phyloP scores from a whole-genome alignment of 2,329 filamentous ascomycete genomes.

The Clarireedia paspali region DNA sequence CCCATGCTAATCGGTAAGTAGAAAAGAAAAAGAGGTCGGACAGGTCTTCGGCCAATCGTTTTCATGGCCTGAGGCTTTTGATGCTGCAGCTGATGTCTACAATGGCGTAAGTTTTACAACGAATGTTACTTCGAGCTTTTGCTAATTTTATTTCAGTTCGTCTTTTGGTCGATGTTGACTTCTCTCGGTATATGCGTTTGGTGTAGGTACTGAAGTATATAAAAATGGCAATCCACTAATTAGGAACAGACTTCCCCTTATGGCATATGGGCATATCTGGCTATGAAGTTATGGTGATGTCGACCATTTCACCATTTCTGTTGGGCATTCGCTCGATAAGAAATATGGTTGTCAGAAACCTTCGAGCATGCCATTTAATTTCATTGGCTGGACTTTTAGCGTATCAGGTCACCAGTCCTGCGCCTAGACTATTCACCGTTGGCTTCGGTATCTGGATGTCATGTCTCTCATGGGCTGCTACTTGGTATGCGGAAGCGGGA shows the following conservation, averaged over 20 bases:
- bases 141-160: constrained; percentile 49
- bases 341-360: constrained; percentile 57
- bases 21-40: constrained; percentile 67
- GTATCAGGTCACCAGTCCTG: constrained; percentile 67
- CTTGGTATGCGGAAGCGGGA: constrained; percentile 68
- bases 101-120: constrained; percentile 60
- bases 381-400: constrained; percentile 73
- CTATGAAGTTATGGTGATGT: constrained; percentile 85
- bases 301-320: constrained; percentile 71
- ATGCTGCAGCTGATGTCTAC: constrained; percentile 83
- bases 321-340: constrained; percentile 66
- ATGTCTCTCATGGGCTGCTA: constrained; percentile 77
- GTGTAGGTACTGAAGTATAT: constrained; percentile 56
- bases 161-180: constrained; percentile 94
- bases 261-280: constrained; percentile 99
- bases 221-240: constrained; percentile 10
- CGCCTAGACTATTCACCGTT: constrained; percentile 69
- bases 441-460: constrained; percentile 74
- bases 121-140: constrained; percentile 1
- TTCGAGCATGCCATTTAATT: constrained; percentile 64
- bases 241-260: constrained; percentile 70
- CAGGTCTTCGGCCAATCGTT: constrained; percentile 66
- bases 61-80: constrained; percentile 65
- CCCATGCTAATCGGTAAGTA: constrained; percentile 33
- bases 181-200: constrained; percentile 83